Evolutionary conservation across 225 moss, liverwort and hornwort species (phyloP).

Genomic region (Bryum argenteum): DNA sequence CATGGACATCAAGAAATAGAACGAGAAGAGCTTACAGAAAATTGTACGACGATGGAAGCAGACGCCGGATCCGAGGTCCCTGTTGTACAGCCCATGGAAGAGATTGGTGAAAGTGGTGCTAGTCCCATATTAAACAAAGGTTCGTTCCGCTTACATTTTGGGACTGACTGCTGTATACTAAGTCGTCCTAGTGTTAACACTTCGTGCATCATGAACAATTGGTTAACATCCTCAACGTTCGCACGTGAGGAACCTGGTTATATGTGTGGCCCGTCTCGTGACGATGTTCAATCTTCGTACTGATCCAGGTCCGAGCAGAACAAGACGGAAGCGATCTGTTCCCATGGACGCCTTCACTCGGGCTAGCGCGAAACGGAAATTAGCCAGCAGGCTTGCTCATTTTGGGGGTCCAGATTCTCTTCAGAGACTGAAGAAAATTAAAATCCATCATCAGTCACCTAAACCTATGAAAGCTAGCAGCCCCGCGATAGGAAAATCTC

Average conservation of each 20-base stretch:
- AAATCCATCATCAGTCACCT: slow-evolving; percentile 36
- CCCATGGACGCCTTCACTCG: slow-evolving; percentile 39
- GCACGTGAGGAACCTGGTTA: neutral
- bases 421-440: slow-evolving; percentile 50
- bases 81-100: slow-evolving; percentile 23
- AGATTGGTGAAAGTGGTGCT: slow-evolving; percentile 14
- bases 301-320: slow-evolving; percentile 38
- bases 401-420: slow-evolving; percentile 45
- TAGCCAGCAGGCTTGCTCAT: slow-evolving; percentile 59
- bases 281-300: slow-evolving; percentile 10
- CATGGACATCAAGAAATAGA: slow-evolving; percentile 22
- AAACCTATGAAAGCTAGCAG: slow-evolving; percentile 29
- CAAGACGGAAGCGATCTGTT: slow-evolving; percentile 30
- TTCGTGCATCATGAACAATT: neutral
- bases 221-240: no score
- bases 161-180: neutral
- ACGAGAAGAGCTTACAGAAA: slow-evolving; percentile 27
- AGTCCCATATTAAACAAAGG: slow-evolving; percentile 34
- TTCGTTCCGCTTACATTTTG: neutral
- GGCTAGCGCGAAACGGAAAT: slow-evolving; percentile 54
- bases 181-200: neutral
- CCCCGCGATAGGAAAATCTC: slow-evolving; percentile 21
- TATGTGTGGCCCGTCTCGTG: slow-evolving; percentile 3
- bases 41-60: slow-evolving; percentile 18
- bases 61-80: slow-evolving; percentile 21